phyloP scores from a whole-genome alignment of 306 rosid genomes.

The Sindora glabra region DNA sequence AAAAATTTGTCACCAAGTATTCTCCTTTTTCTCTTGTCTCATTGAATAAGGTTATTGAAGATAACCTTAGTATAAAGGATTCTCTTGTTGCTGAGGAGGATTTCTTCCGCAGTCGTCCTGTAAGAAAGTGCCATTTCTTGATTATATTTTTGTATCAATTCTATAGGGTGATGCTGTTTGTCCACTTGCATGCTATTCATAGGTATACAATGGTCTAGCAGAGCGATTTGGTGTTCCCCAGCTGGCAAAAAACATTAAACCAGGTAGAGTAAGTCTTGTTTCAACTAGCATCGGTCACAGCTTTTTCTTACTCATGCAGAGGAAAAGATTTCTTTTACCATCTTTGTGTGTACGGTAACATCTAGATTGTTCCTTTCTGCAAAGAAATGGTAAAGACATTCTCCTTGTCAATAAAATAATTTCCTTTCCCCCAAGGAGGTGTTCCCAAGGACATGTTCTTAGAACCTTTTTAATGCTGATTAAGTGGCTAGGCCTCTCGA shows the following conservation, averaged over 20 bases:
- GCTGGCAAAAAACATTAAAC: slow-evolving; percentile 85
- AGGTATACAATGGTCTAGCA: slow-evolving; percentile 86
- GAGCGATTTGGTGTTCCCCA: slow-evolving; percentile 96
- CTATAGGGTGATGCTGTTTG: not conserved
- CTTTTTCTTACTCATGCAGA: not conserved
- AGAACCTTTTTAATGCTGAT: not conserved
- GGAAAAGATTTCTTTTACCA: not conserved
- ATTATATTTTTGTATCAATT: not conserved
- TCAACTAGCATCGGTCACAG: too few species aligned
- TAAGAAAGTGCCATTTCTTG: slow-evolving; percentile 35
- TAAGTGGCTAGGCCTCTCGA: not conserved
- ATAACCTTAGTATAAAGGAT: slow-evolving; percentile 86
- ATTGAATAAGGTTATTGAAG: slow-evolving; percentile 64
- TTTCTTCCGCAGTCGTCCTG: slow-evolving; percentile 90
- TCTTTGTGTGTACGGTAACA: not conserved
- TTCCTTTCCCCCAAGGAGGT: not conserved
- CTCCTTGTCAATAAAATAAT: not conserved
- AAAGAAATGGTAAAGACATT: not conserved
- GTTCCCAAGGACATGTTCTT: not conserved
- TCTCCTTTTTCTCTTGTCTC: slow-evolving; percentile 18
- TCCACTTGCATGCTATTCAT: slow-evolving; percentile 15
- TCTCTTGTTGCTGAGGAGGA: slow-evolving; percentile 87
- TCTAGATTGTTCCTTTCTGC: not conserved
- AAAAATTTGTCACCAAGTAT: too few species aligned
- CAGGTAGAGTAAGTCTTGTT: slow-evolving; percentile 65